These are phyloP conservation scores for Penicillium sp. DNA, from an alignment of 2,329 filamentous ascomycete genomes.

Conservation along the genomic window DNA sequence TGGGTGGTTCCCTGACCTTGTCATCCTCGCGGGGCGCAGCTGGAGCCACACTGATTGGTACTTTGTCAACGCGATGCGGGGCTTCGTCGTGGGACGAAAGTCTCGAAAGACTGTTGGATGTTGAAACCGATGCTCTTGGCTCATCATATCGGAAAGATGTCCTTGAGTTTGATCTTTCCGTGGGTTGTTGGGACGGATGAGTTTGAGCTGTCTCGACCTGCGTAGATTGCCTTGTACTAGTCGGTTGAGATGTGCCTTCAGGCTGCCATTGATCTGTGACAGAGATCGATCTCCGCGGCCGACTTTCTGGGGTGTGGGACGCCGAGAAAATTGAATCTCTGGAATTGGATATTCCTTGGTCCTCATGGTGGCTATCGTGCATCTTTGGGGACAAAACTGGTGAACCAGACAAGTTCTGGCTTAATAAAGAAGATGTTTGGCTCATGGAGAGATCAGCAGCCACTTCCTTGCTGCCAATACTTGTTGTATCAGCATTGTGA, in stretches of 20 bases:
- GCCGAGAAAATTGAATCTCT: slow-evolving; percentile 22
- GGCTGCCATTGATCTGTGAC: slow-evolving; percentile 27
- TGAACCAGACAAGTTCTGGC: slow-evolving; percentile 33
- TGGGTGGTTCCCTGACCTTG: slow-evolving; percentile 29
- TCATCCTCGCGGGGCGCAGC: slow-evolving; percentile 33
- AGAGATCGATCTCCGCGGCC: slow-evolving; percentile 23
- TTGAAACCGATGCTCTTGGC: slow-evolving; percentile 27
- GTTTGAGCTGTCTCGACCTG: slow-evolving; percentile 30
- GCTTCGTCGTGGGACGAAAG: slow-evolving; percentile 29
- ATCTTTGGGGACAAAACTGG: slow-evolving; percentile 36
- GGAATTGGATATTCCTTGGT: slow-evolving; percentile 17
- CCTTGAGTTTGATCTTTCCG: slow-evolving; percentile 32
- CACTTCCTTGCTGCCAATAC: slow-evolving; percentile 34
- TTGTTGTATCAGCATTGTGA: slow-evolving; percentile 31
- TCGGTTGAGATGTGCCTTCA: slow-evolving; percentile 31
- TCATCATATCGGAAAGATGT: slow-evolving; percentile 33
- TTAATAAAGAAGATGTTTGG: slow-evolving; percentile 34
- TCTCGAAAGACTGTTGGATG: slow-evolving; percentile 33
- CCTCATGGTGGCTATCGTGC: slow-evolving; percentile 32
- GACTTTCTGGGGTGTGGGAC: slow-evolving; percentile 24
- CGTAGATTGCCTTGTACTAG: slow-evolving; percentile 25
- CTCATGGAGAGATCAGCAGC: slow-evolving; percentile 30
- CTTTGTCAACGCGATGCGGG: slow-evolving; percentile 30
- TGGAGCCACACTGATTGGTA: slow-evolving; percentile 30
- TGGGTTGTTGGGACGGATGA: slow-evolving; percentile 30